These are phyloP conservation scores for Protomyces inundatus DNA, from an alignment of 1,139 yeast species.

Conservation along the genomic window DNA sequence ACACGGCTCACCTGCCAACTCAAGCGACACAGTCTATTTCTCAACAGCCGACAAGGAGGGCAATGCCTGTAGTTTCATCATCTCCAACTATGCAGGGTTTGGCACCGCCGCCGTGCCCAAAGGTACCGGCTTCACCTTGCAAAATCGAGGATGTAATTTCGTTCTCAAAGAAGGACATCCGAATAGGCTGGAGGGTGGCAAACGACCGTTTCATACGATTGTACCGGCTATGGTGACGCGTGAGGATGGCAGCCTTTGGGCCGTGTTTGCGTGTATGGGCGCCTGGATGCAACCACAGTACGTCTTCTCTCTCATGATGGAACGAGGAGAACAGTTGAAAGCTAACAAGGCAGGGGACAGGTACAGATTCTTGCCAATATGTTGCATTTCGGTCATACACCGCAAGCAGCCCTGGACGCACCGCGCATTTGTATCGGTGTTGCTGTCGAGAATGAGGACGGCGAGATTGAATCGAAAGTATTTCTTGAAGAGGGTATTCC, in stretches of 20 bases:
- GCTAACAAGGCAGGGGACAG: slow-evolving; percentile 47
- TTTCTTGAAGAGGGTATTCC: slow-evolving; percentile 62
- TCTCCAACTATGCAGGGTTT: slow-evolving; percentile 65
- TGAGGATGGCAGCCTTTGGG: slow-evolving; percentile 46
- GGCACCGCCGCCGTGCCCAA: slow-evolving; percentile 70
- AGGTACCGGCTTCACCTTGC: slow-evolving; percentile 64
- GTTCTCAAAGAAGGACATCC: slow-evolving; percentile 54
- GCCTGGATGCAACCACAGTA: slow-evolving; percentile 77
- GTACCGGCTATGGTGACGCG: slow-evolving; percentile 71
- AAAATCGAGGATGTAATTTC: slow-evolving; percentile 74
- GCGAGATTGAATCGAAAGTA: slow-evolving; percentile 53
- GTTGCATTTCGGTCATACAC: slow-evolving; percentile 57
- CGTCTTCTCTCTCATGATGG: neutral
- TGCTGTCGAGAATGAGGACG: slow-evolving; percentile 41
- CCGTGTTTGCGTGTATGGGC: slow-evolving; percentile 80
- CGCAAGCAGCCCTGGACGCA: slow-evolving; percentile 71
- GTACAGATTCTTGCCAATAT: slow-evolving; percentile 70
- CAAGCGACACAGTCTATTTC: slow-evolving; percentile 73
- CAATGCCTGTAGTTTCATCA: slow-evolving; percentile 76
- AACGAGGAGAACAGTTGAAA: neutral
- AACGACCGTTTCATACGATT: slow-evolving; percentile 78
- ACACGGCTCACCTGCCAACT: slow-evolving; percentile 58
- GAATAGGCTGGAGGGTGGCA: slow-evolving; percentile 62
- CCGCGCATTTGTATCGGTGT: slow-evolving; percentile 66
- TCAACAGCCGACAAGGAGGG: slow-evolving; percentile 66